phyloP scores from a whole-genome alignment of 2,329 filamentous ascomycete species.

The Alternaria brassicicola region DNA sequence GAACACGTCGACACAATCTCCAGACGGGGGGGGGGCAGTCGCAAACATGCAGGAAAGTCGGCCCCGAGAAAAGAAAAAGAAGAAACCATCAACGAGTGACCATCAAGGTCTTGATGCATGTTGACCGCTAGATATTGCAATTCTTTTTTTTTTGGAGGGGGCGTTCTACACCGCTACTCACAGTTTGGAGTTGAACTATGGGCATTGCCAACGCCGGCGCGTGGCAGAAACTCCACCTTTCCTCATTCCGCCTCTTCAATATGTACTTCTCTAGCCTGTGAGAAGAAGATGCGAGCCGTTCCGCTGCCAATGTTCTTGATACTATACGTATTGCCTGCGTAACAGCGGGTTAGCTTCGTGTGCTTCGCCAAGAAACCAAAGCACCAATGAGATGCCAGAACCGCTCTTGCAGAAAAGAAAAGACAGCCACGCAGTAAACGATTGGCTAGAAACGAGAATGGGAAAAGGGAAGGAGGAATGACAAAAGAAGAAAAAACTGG shows the following conservation, averaged over 20 bases:
- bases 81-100: not conserved
- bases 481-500: not conserved
- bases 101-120: not conserved
- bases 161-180: not conserved
- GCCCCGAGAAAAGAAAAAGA: not conserved
- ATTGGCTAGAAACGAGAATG: not conserved
- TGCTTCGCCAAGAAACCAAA: not conserved
- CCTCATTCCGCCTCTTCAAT: slow-evolving; percentile 20
- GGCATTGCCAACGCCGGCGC: too few species aligned
- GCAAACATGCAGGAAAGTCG: slow-evolving; percentile 6
- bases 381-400: not conserved
- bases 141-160: not conserved
- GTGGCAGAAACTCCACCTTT: not conserved
- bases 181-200: too few species aligned
- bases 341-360: slow-evolving; percentile 16
- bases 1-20: not conserved
- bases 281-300: slow-evolving; percentile 84
- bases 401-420: not conserved
- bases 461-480: not conserved
- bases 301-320: slow-evolving; percentile 80
- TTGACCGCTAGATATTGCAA: not conserved
- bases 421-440: not conserved
- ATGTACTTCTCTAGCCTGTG: slow-evolving; percentile 74
- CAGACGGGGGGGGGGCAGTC: not conserved
- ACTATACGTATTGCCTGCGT: slow-evolving; percentile 86